These are phyloP conservation scores for Aureobasidium sp. DNA, from an alignment of 2,329 filamentous ascomycete genomes.

Conservation along the genomic window DNA sequence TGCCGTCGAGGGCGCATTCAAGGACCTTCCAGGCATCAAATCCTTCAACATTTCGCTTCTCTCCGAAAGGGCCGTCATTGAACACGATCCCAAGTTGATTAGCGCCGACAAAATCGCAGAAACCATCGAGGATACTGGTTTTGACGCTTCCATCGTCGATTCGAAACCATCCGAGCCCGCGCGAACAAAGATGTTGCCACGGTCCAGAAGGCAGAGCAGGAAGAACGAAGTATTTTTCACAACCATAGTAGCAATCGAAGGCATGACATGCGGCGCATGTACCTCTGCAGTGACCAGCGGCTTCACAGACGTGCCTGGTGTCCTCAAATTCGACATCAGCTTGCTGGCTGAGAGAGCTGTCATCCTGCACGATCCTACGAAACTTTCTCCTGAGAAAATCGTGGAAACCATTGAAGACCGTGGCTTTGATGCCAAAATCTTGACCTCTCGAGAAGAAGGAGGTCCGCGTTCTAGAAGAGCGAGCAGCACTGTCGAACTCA, in stretches of 20 bases:
- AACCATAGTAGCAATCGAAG: constrained; percentile 83
- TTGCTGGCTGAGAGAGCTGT: constrained; percentile 87
- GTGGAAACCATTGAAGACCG: constrained; percentile 78
- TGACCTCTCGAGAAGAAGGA: constrained; percentile 63
- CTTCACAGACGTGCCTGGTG: constrained; percentile 68
- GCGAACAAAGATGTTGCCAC: constrained; percentile 27
- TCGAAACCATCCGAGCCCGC: constrained; percentile 47
- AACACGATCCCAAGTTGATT: constrained; percentile 73
- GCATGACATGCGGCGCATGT: constrained; percentile 97
- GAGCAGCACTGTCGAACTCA: constrained; percentile 65
- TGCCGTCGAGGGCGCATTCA: constrained; percentile 88
- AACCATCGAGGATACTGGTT: constrained; percentile 84
- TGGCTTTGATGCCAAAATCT: constrained; percentile 77
- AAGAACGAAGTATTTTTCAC: constrained; percentile 45
- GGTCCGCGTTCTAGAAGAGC: constrained; percentile 27
- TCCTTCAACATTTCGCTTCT: constrained; percentile 87
- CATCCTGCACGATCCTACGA: constrained; percentile 69
- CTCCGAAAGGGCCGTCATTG: constrained; percentile 90
- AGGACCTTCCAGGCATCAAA: constrained; percentile 70
- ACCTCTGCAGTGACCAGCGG: constrained; percentile 84
- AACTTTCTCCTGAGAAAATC: constrained; percentile 67
- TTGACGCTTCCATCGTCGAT: constrained; percentile 79
- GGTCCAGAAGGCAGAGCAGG: constrained; percentile 32
- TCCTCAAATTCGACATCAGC: constrained; percentile 90
- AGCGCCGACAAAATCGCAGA: constrained; percentile 70